Base-by-base conservation (phyloP, 176 grass and related monocot species). In the Secale cereale region DNA sequence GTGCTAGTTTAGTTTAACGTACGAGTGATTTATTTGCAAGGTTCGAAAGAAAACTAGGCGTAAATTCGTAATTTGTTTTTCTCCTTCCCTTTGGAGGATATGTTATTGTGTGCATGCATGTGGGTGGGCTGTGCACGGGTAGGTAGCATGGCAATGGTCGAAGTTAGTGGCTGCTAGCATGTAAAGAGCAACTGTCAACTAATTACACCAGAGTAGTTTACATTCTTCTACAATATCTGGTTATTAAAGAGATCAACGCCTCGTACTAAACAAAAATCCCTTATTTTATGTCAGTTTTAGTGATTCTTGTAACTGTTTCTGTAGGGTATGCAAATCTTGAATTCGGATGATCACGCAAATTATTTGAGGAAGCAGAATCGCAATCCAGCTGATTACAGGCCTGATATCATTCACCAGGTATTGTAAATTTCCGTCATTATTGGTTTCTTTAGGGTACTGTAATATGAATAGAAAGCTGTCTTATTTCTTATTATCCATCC, bases 371-470 rank as follows among this genome's bases (percentile, higher is more conserved):
- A 94, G 86, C 93, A 94, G 70, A 91, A 95, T 61, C 81, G 84
- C 36, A 92, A 96, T 85, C 97, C 93, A 29, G 93, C 93, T 74
- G 91, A 96, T 89, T 99, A 99, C 57, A 94, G 93, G 67, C 97
- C 97, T 69, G 97, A 96, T 79, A 99, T 99, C 71, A 99, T 99
- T 91, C 91, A 99, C 65, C 91, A 94, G 93, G 97, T 99, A 87
- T 5, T 89, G 7, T 43, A 20, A 66, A 30, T 66, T 91, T 87
- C 71, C 46, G 2, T 25, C 3, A 3, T 31, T 60, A 29, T 31
- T 5, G 68, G 17, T 65, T 78, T 8, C 4, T 52, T 80, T 2
- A 13, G 22, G 70, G 5, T 83, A 60, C 15, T 79, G 26, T 15
- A 17, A 76, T 50, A 63, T 57, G 27, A 48, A 79, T 7, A 73